Base-by-base conservation (phyloP, 352 stramenopile genomes). In the Bremia lactucae region DNA sequence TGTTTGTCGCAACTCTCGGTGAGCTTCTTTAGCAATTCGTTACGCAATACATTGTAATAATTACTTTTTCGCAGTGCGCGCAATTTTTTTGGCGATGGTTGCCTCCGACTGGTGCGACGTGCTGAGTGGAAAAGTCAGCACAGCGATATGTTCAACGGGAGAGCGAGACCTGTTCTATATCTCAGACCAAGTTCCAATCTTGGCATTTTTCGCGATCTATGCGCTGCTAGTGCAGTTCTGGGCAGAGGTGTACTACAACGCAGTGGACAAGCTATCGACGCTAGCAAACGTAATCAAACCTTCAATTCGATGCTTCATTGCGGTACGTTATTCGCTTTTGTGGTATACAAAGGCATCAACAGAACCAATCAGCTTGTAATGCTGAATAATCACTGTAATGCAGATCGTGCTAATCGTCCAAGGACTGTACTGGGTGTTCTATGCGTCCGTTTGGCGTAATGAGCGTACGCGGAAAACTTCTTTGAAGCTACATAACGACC, bases 221-320 rank as follows among this genome's bases (percentile, higher is more conserved):
- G 65, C 76, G 18, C 55, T 93, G 44, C 65, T 93, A 18, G 62
- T 90, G 52, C 74, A 91, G 42, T 93, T 93, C 35, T 93, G 81
- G 81, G 81, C 81, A 4, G 78, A 93, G 50, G 77, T 93, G 10
- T 93, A 93, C 44, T 93, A 88, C 65, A 89, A 93, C 31, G 81
- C 81, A 21, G 77, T 88, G 35, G 79, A 91, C 45, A 65, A 79
- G 25, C 51, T 91, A 31, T 31, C 60, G 11, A 66, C 78, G 4
- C 60, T 91, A 28, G 69, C 61, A 16, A 59, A 68, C 8, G 47
- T 82, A 9, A 60, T 91, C 15, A 90, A 91, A 35, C 81, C 81
- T 34, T 60, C 71, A 20, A 71, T 90, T 25, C 68, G 69, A 31
- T 62, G 63, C 37, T 54, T 66, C 26, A 86, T 90, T 54, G 50